These are phyloP conservation scores for Sphagnum fallax DNA, from an alignment of 228 moss, liverwort and hornwort species.

Conservation along the genomic window DNA sequence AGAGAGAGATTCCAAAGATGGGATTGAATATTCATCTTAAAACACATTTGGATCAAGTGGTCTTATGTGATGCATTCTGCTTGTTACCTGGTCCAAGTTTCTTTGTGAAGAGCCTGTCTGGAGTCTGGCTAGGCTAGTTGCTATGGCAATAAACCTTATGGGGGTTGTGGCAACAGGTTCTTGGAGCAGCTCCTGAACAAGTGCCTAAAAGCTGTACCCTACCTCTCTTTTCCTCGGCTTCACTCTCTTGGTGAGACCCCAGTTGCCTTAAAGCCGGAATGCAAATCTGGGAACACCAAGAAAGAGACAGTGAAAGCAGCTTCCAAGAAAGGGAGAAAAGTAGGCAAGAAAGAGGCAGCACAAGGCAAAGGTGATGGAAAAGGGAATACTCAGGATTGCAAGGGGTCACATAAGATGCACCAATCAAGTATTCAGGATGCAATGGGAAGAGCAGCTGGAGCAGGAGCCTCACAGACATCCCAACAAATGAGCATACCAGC, in stretches of 20 bases:
- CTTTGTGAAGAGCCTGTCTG: too few relatives aligned
- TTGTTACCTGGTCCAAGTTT: too few relatives aligned
- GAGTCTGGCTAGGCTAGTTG: too few relatives aligned
- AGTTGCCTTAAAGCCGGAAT: conserved; percentile 31
- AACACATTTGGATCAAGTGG: too few relatives aligned
- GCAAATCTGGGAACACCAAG: conserved; percentile 16
- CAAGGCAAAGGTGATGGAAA: conserved; percentile 23
- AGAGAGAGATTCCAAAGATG: too few relatives aligned
- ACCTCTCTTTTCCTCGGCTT: conserved; percentile 60
- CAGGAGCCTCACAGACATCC: conserved; percentile 25
- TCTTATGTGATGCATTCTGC: too few relatives aligned
- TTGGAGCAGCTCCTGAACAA: conserved; percentile 61
- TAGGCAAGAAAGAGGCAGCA: conserved; percentile 30
- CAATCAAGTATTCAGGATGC: conserved; percentile 39
- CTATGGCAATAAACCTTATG: too few relatives aligned
- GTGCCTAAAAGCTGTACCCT: conserved; percentile 56
- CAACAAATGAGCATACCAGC: conserved; percentile 24
- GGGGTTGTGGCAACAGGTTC: conserved; percentile 26
- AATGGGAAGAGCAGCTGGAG: conserved; percentile 15
- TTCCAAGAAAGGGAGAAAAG: conserved; percentile 27
- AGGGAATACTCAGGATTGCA: conserved; percentile 17
- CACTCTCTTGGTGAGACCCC: conserved; percentile 40
- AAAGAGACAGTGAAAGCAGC: conserved; percentile 30
- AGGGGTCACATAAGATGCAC: conserved; percentile 4
- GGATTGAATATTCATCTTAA: too few relatives aligned